Evolutionary conservation across 2,329 filamentous ascomycete species (phyloP), one percentile per base, ranked within the genome.

Genomic region (Fusarium albosuccineum): DNA sequence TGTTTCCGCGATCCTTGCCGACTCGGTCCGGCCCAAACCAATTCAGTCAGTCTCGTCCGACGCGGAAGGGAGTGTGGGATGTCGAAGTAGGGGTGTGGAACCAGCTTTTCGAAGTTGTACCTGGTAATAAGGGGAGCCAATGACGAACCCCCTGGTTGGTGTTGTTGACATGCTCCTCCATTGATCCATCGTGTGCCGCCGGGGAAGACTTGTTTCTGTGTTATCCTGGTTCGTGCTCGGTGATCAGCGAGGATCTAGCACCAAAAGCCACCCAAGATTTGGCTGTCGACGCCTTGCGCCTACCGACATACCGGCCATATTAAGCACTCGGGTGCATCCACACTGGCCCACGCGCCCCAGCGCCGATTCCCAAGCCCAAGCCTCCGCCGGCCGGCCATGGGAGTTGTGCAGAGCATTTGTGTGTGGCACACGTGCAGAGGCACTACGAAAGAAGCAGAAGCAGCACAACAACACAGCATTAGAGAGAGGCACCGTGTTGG

Each of bases 1-100:
- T 68, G 65, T 69, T 72, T 72, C 67, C 69, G 69, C 57, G 39
- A 64, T 64, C 63, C 71, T 61, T 70, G 71, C 56, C 58, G 57
- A 59, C 53, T 44, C 60, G 37, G 59, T 67, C 67, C 66, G 68
- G 45, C 56, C 53, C 67, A 70, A 68, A 49, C 63, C 67, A 57
- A 61, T 60, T 74, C 60, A 55, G 71, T 70, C 53, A 64, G 56
- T 73, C 64, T 68, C 53, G 63, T 73, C 71, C 71, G 73, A 73
- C 54, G 61, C 48, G 57, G 57, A 65, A 62, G 59, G 65, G 68
- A 71, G 71, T 67, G 63, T 62, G 48, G 57, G 49, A 62, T 60
- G 57, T 57, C 58, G 56, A 44, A 61, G 50, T 29, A 64, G 58
- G 71, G 71, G 71, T 42, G 69, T 73, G 71, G 56, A 57, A 59